Evolutionary conservation across 371 early-diverging fungal species (phyloP), one percentile per base, ranked within the genome.

Genomic region (Lichtheimia ramosa): DNA sequence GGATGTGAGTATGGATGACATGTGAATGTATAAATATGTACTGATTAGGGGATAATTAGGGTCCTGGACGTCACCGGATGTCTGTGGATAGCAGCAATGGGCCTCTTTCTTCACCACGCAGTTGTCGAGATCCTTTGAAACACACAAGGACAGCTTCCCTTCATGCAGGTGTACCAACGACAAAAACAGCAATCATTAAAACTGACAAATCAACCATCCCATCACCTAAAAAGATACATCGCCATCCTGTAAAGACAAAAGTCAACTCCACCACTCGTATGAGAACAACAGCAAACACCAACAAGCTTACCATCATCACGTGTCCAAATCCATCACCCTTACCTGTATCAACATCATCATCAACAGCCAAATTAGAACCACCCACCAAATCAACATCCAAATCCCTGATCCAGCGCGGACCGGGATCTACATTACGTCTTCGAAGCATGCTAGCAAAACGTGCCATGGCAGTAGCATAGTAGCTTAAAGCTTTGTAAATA

Each of bases 391-490:
- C 62, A 63, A 49, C 55, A 59, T 8, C 54, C 4, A 55, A 55
- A 55, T 10, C 14, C 24, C 61, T 64, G n/a, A 56, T 51, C 15
- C 62, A 60, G 34, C 65, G 72, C 48, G 69, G 74, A 3, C 77
- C 77, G 25, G 77, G 77, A 3, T 77, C 77, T 8, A 73, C 74
- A 14, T 58, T 77, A 24, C 67, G 77, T 49, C 48, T 77, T 48
- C 71, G 77, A 10, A 73, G 68, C 41, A 69, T 77, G 74, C 64
- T 77, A 48, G 71, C 77, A 2, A 77, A 67, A 59, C 59, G 76
- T 50, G 56, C 46, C 46, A 34, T 34, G 34, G 34, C 34, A 34
- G 34, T 34, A 34, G 34, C 34, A 8, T 34, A 27, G 27, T 27
- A 34, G 34, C 8, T 34, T 10, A 34, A 34, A 25, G 3, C 25